These are phyloP conservation scores for Calonectria henricotiae DNA, from an alignment of 2,329 filamentous ascomycete species.

Conservation along the genomic window DNA sequence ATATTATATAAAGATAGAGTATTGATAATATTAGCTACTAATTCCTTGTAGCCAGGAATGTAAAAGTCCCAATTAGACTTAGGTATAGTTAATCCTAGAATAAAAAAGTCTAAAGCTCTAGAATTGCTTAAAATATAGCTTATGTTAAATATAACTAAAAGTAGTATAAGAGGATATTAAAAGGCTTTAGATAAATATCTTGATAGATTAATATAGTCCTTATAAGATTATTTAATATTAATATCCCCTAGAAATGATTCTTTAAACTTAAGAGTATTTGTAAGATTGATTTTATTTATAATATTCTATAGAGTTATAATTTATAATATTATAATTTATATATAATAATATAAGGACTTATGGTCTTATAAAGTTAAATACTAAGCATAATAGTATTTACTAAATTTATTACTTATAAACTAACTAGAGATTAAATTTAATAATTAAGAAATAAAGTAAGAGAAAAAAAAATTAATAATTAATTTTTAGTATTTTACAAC, in stretches of 20 bases:
- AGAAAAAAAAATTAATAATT: too few species aligned
- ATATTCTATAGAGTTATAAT: slow-evolving; percentile 9
- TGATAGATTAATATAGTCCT: not conserved
- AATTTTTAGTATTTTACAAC: too few species aligned
- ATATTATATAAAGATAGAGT: slow-evolving; percentile 28
- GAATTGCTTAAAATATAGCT: slow-evolving; percentile 35
- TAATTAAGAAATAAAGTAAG: too few species aligned
- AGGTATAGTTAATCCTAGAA: slow-evolving; percentile 16
- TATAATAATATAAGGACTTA: too few species aligned
- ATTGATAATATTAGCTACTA: slow-evolving; percentile 30
- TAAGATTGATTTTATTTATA: slow-evolving; percentile 25
- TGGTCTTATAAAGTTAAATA: too few species aligned
- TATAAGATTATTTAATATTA: slow-evolving; percentile 23
- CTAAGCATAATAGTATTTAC: too few species aligned
- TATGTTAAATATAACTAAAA: slow-evolving; percentile 35
- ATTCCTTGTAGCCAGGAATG: slow-evolving; percentile 39
- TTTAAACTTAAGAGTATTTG: slow-evolving; percentile 12
- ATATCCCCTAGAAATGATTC: slow-evolving; percentile 15
- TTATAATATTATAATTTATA: too few species aligned
- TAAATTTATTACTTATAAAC: too few species aligned
- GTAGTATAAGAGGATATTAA: slow-evolving; percentile 30
- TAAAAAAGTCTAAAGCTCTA: slow-evolving; percentile 32
- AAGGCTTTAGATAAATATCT: slow-evolving; percentile 32
- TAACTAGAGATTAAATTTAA: too few species aligned
- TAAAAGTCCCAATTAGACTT: slow-evolving; percentile 42